A percentile compares a stretch with the other conserved stretches of the same genome.
These are phyloP conservation scores for Ascochyta clinopodiicola DNA, from an alignment of 2,329 filamentous ascomycete genomes.

Conservation along the genomic window DNA sequence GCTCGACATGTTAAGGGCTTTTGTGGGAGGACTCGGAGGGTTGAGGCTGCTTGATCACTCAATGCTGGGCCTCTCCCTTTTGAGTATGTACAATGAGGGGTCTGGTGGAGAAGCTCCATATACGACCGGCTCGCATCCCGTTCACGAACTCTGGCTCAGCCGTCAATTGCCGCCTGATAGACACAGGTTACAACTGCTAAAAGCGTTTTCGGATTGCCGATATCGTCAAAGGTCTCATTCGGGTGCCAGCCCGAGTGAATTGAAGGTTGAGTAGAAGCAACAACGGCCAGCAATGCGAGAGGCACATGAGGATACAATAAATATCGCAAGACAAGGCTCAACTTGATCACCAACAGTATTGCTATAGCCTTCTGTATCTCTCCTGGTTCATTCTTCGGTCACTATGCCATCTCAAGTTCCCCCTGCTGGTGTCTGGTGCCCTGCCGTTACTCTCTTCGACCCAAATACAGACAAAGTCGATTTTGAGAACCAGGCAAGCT, in stretches of 20 bases:
- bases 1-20: conserved; percentile 22
- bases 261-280: conserved; percentile 2
- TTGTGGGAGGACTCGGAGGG: conserved; percentile 1
- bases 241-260: conserved; percentile 8
- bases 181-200: conserved; percentile 6
- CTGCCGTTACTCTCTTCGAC: conserved; percentile 53
- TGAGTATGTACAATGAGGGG: conserved; percentile 19
- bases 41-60: conserved; percentile 5
- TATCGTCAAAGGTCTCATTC: conserved; percentile 1
- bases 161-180: conserved; percentile 20
- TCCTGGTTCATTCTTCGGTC: neutral
- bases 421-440: conserved; percentile 33
- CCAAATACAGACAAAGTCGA: conserved; percentile 46
- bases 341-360: neutral
- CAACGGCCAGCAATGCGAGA: conserved; percentile 10
- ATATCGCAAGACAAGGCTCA: conserved; percentile 3
- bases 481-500: conserved; percentile 48
- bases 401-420: conserved; percentile 23
- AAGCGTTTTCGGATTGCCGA: conserved; percentile 5
- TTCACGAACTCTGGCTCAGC: conserved; percentile 12
- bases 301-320: conserved; percentile 2
- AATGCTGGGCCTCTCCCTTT: conserved; percentile 16
- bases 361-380: neutral
- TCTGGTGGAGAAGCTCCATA: conserved; percentile 14
- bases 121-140: conserved; percentile 14